Evolutionary conservation across 768 basidiomycete species (phyloP).

Genomic region (Pisolithus marmoratus): DNA sequence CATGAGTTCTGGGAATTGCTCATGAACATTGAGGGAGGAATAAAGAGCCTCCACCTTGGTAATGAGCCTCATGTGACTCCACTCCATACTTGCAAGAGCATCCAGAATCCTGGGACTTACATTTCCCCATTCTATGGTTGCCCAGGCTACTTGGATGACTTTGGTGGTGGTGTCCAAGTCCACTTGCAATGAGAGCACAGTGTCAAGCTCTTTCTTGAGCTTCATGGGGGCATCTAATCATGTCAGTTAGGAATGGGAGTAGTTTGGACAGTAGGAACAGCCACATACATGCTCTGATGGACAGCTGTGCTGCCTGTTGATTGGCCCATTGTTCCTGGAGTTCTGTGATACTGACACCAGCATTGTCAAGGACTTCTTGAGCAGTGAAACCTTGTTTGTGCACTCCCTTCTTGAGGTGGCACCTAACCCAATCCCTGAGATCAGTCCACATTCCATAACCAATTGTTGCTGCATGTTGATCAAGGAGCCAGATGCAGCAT

Average conservation of each 20-base stretch:
- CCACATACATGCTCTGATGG: constrained; percentile 1
- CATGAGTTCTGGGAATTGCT: constrained; percentile 28
- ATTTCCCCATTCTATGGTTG: constrained; percentile 3
- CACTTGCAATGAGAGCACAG: constrained; percentile 26
- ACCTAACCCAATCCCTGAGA: constrained; percentile 30
- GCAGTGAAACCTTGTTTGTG: constrained; percentile 3
- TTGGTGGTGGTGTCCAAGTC: constrained; percentile 20
- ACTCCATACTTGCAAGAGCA: constrained; percentile 16
- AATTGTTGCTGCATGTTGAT: constrained; percentile 26
- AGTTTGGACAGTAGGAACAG: not conserved
- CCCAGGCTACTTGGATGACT: constrained; percentile 11
- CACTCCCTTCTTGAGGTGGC: constrained; percentile 15
- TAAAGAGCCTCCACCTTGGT: constrained; percentile 28
- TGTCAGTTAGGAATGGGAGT: constrained; percentile 7
- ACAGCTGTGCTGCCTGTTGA: constrained; percentile 2
- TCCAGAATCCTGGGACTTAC: constrained; percentile 1
- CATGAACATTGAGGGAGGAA: constrained; percentile 28
- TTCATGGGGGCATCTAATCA: constrained; percentile 25
- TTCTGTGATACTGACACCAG: not conserved
- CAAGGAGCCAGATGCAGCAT: constrained; percentile 29
- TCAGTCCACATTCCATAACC: constrained; percentile 20
- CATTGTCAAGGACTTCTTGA: not conserved
- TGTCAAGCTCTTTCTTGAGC: constrained; percentile 26
- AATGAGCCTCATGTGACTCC: constrained; percentile 14
- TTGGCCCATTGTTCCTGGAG: constrained; percentile 1